phyloP scores from a whole-genome alignment of 2,329 filamentous ascomycete species.

The Calonectria crousiana region DNA sequence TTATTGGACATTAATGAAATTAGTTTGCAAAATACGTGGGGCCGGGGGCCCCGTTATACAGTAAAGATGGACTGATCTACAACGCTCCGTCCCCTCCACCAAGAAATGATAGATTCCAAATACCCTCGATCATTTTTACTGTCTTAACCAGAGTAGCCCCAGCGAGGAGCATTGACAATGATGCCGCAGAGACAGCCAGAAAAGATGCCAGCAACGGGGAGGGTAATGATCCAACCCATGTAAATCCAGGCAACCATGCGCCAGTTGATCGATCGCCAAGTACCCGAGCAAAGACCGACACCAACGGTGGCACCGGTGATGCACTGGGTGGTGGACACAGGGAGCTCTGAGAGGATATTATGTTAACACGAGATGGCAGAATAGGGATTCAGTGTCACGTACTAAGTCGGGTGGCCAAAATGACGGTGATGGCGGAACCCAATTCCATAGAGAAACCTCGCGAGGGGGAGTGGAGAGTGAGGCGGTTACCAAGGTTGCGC shows the following conservation, averaged over 20 bases:
- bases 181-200: constrained; percentile 72
- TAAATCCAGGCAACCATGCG: constrained; percentile 72
- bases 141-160: constrained; percentile 44
- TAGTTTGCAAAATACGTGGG: neutral
- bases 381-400: constrained; percentile 30
- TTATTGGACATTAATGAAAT: constrained; percentile 1
- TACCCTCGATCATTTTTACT: neutral
- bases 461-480: constrained; percentile 71
- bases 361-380: constrained; percentile 7
- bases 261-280: constrained; percentile 72
- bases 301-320: constrained; percentile 73
- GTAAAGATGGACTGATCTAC: constrained; percentile 1
- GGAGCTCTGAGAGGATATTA: constrained; percentile 56
- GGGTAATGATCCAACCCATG: constrained; percentile 71
- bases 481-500: constrained; percentile 71
- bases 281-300: constrained; percentile 72
- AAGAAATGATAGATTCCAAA: neutral
- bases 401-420: constrained; percentile 72
- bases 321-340: constrained; percentile 75
- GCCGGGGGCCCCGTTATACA: neutral
- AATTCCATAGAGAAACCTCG: constrained; percentile 73
- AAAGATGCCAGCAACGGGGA: constrained; percentile 68
- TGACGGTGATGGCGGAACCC: constrained; percentile 70
- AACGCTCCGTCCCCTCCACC: neutral
- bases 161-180: constrained; percentile 71